A percentile compares a stretch with the other conserved stretches of the same genome.
These are phyloP conservation scores for Rutidosis leptorrhynchoides DNA, from an alignment of 129 eudicot species.

Conservation along the genomic window DNA sequence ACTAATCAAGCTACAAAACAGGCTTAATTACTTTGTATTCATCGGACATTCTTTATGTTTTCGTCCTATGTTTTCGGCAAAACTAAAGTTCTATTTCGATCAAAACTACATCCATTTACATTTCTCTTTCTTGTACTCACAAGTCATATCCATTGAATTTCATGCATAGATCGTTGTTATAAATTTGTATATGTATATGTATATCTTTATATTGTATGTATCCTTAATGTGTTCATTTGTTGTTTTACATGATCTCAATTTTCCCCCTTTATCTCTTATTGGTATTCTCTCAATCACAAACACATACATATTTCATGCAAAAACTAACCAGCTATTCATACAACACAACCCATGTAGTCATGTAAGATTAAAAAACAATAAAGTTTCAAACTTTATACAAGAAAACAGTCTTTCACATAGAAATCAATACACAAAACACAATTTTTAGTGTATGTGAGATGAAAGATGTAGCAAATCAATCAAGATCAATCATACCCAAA, in stretches of 20 bases:
- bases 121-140: not conserved
- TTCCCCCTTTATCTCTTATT: slow-evolving; percentile 13
- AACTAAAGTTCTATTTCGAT: slow-evolving; percentile 5
- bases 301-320: slow-evolving; percentile 19
- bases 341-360: slow-evolving; percentile 20
- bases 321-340: slow-evolving; percentile 8
- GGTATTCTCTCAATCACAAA: not conserved
- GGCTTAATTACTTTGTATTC: slow-evolving; percentile 26
- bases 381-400: slow-evolving; percentile 6
- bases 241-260: slow-evolving; percentile 8
- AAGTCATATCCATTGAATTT: not conserved
- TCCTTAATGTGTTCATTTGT: slow-evolving; percentile 2
- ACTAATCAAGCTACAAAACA: not conserved
- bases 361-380: not conserved
- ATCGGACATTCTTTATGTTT: slow-evolving; percentile 5
- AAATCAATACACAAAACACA: not conserved
- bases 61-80: slow-evolving; percentile 15
- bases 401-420: not conserved
- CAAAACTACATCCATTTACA: not conserved
- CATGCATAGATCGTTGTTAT: not conserved
- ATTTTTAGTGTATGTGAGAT: slow-evolving; percentile 6
- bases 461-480: slow-evolving; percentile 14
- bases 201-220: not conserved
- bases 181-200: not conserved
- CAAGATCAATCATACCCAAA: slow-evolving; percentile 33